Base-by-base conservation (phyloP, 2,329 filamentous ascomycete genomes). In the Aspergillus japonicus region DNA sequence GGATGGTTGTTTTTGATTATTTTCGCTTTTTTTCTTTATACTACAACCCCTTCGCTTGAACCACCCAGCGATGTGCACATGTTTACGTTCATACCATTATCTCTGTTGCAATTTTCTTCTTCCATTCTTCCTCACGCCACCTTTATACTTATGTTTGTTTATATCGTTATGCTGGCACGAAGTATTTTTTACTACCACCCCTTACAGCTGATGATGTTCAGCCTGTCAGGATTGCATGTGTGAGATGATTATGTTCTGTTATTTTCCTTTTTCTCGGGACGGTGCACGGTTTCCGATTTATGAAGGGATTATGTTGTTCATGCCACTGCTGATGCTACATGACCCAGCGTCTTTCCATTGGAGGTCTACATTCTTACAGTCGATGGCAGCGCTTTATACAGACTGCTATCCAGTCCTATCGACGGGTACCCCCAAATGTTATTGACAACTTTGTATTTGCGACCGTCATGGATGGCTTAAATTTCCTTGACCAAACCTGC, bases 41-140 rank as follows among this genome's bases (percentile, higher is more conserved):
- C 14, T 59, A 54, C 50, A 47, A 24, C 39, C 50, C 55, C 52
- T 60, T 52, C 54, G 31, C 55, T 63, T 66, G 62, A 47, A 44
- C 54, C 69, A 75, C 72, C 73, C 69, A 74, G 73, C 74, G 71
- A 74, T 69, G 67, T 72, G 65, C 69, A 65, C 66, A 66, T 66
- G 58, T 65, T 60, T 8, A 44, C 39, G 39, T 44, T 44, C 39
- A 44, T 44, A 44, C 62, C 60, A 63, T 62, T 52, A 64, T 63
- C 58, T 64, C 57, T 68, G 65, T 59, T 59, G 62, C 50, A 54
- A 56, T 35, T 19, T 31, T 47, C 31, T 50, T 55, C 57, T 50
- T 44, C 23, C 48, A 47, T 53, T 47, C 52, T 64, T 58, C 54
- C 54, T 56, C 52, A 54, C 48, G 59, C 49, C 57, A 26, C 23